Base-by-base conservation (phyloP, 75 land plant genomes). In the Sequoia sempervirens region DNA sequence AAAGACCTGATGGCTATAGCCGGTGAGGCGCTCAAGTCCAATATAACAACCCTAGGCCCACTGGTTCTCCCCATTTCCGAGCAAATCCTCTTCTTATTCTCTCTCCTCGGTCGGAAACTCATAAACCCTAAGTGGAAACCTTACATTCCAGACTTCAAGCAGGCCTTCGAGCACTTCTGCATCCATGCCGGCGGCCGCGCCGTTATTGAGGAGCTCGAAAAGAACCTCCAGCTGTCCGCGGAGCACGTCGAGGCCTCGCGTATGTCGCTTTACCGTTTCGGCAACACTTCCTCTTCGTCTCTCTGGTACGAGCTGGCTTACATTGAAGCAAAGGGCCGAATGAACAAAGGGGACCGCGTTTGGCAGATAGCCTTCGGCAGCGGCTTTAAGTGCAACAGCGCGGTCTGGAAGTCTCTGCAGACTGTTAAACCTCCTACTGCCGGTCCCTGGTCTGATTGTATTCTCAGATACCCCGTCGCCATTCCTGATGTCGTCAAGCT, bases 1-100 rank as follows among this genome's bases (percentile, higher is more conserved):
- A 82, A 91, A 13, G 91, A 90, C 23, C 88, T 90, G 36, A 89
- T 89, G 91, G 91, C 91, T 2, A 86, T 90, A 0, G 91, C 91
- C 1, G 91, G 88, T 1, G 91, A 89, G 15, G 86, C 88, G 17
- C 79, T 90, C 32, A 89, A 89, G 37, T 81, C 91, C 54, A 89
- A 89, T 47, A 89, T 89, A 13, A 89, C 91, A 9, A 89, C 91
- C 1, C 56, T 89, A 26, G 91, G 91, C 5, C 90, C 91, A 2
- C 84, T 89, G 23, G 90, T 89, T 14, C 90, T 89, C 10, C 90
- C 90, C 0, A 50, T 89, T 5, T 88, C 90, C 3, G 90, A 89
- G 87, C 90, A 89, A 84, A 64, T 89, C 18, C 58, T 89, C 75
- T 90, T 90, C 81, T 82, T 90, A 47, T 81, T 83, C 2, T 84